phyloP scores from a whole-genome alignment of 108 stramenopile species.

The Discostella stelligeroides region DNA sequence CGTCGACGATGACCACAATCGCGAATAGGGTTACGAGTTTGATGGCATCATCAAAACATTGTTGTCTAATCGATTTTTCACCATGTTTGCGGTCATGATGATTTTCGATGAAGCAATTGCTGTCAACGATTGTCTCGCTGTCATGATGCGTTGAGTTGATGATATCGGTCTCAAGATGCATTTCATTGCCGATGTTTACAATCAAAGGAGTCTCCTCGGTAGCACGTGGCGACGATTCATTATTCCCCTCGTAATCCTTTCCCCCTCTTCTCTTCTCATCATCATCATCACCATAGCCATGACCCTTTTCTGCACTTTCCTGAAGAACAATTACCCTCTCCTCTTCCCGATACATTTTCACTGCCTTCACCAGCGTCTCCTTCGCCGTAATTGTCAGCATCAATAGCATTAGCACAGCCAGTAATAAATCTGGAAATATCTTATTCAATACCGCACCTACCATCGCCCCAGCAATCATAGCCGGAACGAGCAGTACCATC shows the following conservation, averaged over 20 bases:
- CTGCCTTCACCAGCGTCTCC: conserved; percentile 53
- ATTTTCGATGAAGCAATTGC: no score
- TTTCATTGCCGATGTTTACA: no score
- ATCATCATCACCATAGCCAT: no score
- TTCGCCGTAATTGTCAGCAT: conserved; percentile 48
- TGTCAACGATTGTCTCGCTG: no score
- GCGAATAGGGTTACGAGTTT: conserved; percentile 3
- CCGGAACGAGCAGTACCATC: conserved; percentile 62
- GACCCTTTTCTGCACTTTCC: no score
- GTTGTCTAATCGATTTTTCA: not conserved
- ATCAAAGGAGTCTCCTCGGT: no score
- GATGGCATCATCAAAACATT: conserved; percentile 9
- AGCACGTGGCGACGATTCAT: no score
- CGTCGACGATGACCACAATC: conserved; percentile 2
- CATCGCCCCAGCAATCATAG: conserved; percentile 65
- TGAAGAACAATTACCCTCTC: not conserved
- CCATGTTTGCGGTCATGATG: no score
- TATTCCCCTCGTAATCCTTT: no score
- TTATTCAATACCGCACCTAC: conserved; percentile 55
- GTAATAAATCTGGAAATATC: conserved; percentile 54
- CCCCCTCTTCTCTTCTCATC: no score
- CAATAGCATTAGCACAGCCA: conserved; percentile 50
- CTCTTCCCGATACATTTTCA: conserved; percentile 56
- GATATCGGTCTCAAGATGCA: no score
- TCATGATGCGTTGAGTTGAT: no score